Evolutionary conservation across 169 alveolate species (phyloP).

Genomic region (Babesia bigemina): DNA sequence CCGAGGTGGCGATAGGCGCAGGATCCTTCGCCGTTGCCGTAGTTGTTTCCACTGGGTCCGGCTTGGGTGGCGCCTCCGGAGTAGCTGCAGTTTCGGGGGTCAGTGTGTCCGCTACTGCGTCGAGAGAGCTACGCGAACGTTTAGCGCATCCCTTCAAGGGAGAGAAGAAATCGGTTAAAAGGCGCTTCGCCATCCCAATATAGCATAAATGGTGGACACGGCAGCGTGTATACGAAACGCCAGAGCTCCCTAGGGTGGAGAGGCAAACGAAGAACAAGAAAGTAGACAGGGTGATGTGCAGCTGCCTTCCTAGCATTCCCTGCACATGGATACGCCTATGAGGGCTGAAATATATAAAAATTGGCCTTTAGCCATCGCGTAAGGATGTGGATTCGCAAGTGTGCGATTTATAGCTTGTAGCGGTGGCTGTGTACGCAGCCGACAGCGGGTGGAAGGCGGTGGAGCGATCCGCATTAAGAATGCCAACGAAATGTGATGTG

Average conservation of each 20-base stretch:
- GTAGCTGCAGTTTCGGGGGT: background rate
- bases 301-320: conserved; percentile 14
- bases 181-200: conserved; percentile 51
- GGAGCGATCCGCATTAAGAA: too few species aligned
- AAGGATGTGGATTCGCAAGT: too few species aligned
- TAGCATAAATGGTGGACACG: background rate
- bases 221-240: background rate
- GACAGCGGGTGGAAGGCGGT: too few species aligned
- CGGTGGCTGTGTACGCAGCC: too few species aligned
- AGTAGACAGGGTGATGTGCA: background rate
- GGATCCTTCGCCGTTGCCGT: background rate
- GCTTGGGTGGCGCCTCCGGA: background rate
- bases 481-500: too few species aligned
- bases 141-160: conserved; percentile 18
- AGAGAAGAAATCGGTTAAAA: conserved; percentile 61
- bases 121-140: background rate
- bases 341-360: too few species aligned
- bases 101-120: background rate
- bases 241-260: background rate
- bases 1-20: background rate
- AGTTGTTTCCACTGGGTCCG: background rate
- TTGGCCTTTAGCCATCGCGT: too few species aligned
- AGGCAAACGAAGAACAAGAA: background rate
- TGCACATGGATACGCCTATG: too few species aligned
- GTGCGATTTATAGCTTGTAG: too few species aligned